Evolutionary conservation across 371 early-diverging fungal species (phyloP), one percentile per base, ranked within the genome.

Genomic region (Mortierella sp.): DNA sequence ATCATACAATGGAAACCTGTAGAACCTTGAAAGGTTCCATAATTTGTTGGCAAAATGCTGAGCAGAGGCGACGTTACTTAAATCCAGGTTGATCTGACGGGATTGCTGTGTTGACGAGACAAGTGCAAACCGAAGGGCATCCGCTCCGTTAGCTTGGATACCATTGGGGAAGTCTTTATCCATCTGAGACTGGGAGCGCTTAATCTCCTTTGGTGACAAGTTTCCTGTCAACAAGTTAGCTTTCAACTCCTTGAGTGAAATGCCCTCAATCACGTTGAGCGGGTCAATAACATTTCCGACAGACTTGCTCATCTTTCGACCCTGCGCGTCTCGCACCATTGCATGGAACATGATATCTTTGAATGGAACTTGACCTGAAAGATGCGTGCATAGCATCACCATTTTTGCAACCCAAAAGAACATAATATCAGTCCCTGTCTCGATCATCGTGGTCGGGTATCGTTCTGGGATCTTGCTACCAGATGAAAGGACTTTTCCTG

Each of bases 381-480:
- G 91, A 74, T 98, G 91, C 45, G 95, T 92, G 67, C 97, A 92
- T 61, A 99, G 84, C 99, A 99, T 99, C 4, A 96, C 96, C 99
- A 99, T 99, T 62, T 99, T 91, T 10, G 99, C 98, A 13, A 99
- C 98, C 99, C 99, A 99, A 84, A 99, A 99, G 88, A 99, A 99
- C 59, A 99, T 84, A 81, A 99, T 99, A 86, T 99, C 99, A 73
- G 90, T 92, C 0, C 99, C 99, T 32, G 99, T 99, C 85, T 99
- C 99, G 78, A 99, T 90, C 11, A 99, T 73, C 28, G 93, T 87
- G 64, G 94, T 93, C 22, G 99, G 98, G 84, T 95, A 98, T 73
- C 88, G 75, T 47, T 48, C 68, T 19, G 64, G 73, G 21, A 66
- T 66, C 64, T 65, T 77, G 64, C 84, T 85, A 77, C 86, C 45